A percentile compares a stretch with the other conserved stretches of the same genome.
These are phyloP conservation scores for Hericium alpestre DNA, from an alignment of 768 basidiomycete species.

Conservation along the genomic window DNA sequence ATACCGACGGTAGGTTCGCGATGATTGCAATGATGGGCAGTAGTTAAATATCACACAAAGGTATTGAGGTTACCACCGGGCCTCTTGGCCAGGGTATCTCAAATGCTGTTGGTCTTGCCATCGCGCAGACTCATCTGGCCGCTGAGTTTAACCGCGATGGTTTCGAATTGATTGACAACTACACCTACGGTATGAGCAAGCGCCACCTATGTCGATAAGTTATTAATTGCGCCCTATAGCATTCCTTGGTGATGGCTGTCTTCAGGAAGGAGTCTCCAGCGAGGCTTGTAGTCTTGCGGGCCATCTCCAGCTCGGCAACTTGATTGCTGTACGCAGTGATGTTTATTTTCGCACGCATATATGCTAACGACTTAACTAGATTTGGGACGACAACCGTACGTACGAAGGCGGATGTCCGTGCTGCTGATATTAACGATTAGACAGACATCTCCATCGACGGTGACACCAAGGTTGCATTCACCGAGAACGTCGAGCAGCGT, in stretches of 20 bases:
- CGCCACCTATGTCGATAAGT: not conserved
- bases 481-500: slow-evolving; percentile 82
- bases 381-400: slow-evolving; percentile 95
- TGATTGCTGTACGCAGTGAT: slow-evolving; percentile 64
- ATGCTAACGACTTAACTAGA: slow-evolving; percentile 28
- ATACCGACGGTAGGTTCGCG: slow-evolving; percentile 43
- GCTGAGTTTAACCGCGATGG: slow-evolving; percentile 85
- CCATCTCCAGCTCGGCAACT: slow-evolving; percentile 86
- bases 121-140: slow-evolving; percentile 83
- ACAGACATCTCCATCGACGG: slow-evolving; percentile 94
- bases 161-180: slow-evolving; percentile 75
- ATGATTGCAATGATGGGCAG: not conserved
- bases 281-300: slow-evolving; percentile 91
- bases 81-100: slow-evolving; percentile 93
- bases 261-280: slow-evolving; percentile 93
- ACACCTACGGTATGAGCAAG: slow-evolving; percentile 63
- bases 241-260: slow-evolving; percentile 90
- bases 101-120: slow-evolving; percentile 88
- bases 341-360: slow-evolving; percentile 9
- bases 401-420: slow-evolving; percentile 6
- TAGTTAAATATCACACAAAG: slow-evolving; percentile 22
- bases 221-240: slow-evolving; percentile 30
- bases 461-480: slow-evolving; percentile 85
- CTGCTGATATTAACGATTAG: slow-evolving; percentile 5
- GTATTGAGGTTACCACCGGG: slow-evolving; percentile 88